Conservation (phyloP, 2,329 filamentous ascomycete species). For the Sporothrix globosa region DNA sequence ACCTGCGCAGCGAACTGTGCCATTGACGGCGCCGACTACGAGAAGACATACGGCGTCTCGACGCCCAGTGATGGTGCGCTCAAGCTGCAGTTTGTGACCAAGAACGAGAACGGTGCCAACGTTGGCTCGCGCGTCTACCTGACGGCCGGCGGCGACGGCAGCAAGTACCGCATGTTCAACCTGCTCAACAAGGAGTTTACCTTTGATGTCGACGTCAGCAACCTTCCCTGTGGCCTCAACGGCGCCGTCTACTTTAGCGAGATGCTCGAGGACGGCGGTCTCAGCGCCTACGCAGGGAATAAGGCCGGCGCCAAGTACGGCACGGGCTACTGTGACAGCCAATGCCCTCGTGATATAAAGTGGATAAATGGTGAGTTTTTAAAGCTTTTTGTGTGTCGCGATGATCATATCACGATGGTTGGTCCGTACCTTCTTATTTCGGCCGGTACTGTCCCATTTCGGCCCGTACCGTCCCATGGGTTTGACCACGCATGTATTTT, state of each 20-base stretch:
- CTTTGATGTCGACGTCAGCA: conserved; percentile 66
- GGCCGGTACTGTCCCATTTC: too few relatives aligned
- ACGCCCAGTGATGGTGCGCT: conserved; percentile 52
- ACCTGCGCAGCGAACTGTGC: conserved; percentile 60
- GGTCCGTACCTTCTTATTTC: too few relatives aligned
- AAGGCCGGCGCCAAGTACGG: conserved; percentile 55
- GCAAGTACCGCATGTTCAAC: conserved; percentile 53
- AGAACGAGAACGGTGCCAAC: conserved; percentile 46
- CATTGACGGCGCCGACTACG: conserved; percentile 59
- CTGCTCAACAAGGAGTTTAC: conserved; percentile 65
- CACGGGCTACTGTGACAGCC: conserved; percentile 56
- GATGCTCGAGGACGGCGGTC: conserved; percentile 57
- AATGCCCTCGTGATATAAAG: conserved; percentile 52
- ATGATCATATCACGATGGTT: too few relatives aligned
- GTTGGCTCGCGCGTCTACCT: conserved; percentile 45
- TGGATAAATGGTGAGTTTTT: conserved; percentile 48
- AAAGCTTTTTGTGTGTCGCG: too few relatives aligned
- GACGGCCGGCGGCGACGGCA: conserved; percentile 38
- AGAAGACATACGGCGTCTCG: conserved; percentile 54
- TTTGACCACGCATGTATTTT: too few relatives aligned
- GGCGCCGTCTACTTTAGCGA: conserved; percentile 59
- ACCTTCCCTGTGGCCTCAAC: conserved; percentile 59
- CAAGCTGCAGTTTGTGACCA: conserved; percentile 53
- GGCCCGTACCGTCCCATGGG: too few relatives aligned
- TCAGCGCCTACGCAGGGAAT: conserved; percentile 50